Conservation (phyloP, 306 rosid genomes). For the Medicago truncatula region DNA sequence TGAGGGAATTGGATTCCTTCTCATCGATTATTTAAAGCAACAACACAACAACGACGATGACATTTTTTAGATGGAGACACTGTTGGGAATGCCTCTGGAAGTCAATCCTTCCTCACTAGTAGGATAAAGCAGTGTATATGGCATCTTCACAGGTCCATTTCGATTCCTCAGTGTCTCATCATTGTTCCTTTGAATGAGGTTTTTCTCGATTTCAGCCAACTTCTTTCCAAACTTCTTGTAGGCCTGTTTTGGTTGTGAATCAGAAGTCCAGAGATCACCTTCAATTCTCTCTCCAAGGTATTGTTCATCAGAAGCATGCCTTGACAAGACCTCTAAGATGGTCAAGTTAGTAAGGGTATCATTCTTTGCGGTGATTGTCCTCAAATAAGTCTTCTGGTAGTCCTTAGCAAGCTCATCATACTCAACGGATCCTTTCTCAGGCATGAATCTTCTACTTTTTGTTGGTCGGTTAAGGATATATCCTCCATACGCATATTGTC, state of each 20-base stretch:
- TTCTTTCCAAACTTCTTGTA: conserved; percentile 1
- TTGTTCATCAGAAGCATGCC: conserved; percentile 18
- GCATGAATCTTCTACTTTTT: neutral
- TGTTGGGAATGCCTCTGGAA: neutral
- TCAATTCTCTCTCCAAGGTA: conserved; percentile 7
- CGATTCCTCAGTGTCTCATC: neutral
- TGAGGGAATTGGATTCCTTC: neutral
- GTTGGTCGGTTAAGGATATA: conserved; percentile 24
- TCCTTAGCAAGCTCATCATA: neutral
- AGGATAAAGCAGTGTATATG: neutral
- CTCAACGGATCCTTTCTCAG: neutral
- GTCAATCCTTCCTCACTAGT: conserved; percentile 16
- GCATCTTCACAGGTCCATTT: neutral
- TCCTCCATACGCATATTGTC: conserved; percentile 14
- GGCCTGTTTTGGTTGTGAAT: neutral
- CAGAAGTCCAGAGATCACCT: conserved; percentile 5
- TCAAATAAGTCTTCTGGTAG: neutral
- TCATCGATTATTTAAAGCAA: neutral
- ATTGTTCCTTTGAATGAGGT: conserved; percentile 9
- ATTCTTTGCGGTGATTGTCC: conserved; percentile 12
- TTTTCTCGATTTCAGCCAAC: conserved; percentile 7
- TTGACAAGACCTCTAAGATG: neutral
- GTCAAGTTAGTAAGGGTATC: conserved; percentile 1
- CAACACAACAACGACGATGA: neutral
- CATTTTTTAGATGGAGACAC: neutral